Conservation (phyloP, 2,329 filamentous ascomycete genomes). For the Diaporthe sp. region DNA sequence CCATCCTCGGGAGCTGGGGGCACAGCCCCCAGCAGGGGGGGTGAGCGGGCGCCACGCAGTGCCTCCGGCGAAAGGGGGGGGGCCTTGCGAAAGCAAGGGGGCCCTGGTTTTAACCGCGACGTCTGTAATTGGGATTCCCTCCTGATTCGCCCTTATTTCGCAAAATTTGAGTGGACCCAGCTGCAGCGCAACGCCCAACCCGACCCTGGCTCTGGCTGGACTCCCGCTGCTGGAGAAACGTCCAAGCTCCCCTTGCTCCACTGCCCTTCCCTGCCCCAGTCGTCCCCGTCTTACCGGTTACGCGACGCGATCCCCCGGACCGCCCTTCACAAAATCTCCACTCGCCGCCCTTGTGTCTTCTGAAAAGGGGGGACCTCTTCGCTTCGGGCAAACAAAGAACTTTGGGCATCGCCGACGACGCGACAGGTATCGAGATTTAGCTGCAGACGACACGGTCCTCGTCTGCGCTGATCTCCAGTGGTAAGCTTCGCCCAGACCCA, state of each 20-base stretch:
- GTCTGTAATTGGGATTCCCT: conserved; percentile 7
- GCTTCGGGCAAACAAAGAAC: conserved; percentile 36
- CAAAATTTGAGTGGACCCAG: conserved; percentile 28
- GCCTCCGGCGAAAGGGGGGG: no score
- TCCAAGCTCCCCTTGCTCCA: conserved; percentile 21
- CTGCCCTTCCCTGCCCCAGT: conserved; percentile 17
- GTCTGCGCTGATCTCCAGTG: conserved; percentile 72
- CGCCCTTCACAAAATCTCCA: conserved; percentile 30
- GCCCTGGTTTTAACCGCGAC: no score
- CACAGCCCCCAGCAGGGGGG: no score
- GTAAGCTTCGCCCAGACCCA: conserved; percentile 49
- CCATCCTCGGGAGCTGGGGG: no score
- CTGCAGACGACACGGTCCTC: conserved; percentile 67
- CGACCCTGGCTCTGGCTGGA: conserved; percentile 19
- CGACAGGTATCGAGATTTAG: conserved; percentile 58
- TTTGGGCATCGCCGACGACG: conserved; percentile 34
- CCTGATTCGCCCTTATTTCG: conserved; percentile 25
- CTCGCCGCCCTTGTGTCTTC: conserved; percentile 25
- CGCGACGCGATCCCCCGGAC: conserved; percentile 36
- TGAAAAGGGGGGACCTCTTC: conserved; percentile 25
- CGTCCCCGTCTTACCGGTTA: conserved; percentile 32
- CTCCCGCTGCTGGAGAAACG: conserved; percentile 21
- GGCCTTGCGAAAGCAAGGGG: no score
- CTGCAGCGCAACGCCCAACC: conserved; percentile 12
- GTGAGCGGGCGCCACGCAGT: no score